These are phyloP conservation scores for Leccinum boreale DNA, from an alignment of 768 basidiomycete species.

Conservation along the genomic window DNA sequence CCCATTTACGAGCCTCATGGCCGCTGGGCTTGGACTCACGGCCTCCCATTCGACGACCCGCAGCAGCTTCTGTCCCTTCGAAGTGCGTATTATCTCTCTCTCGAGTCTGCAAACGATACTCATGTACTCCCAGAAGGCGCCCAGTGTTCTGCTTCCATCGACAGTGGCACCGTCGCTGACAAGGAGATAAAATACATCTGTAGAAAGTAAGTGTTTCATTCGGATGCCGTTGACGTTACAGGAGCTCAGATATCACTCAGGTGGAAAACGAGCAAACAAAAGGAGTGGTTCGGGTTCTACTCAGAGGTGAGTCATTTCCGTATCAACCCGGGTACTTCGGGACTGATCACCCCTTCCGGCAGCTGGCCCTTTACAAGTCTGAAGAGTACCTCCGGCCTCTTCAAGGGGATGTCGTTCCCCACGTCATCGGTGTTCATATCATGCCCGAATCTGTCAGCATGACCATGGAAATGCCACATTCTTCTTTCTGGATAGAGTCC, in stretches of 20 bases:
- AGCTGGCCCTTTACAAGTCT: slow-evolving; percentile 54
- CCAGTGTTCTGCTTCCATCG: slow-evolving; percentile 37
- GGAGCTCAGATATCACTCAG: slow-evolving; percentile 18
- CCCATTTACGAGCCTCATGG: slow-evolving; percentile 33
- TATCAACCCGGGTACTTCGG: slow-evolving; percentile 8
- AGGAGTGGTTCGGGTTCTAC: slow-evolving; percentile 38
- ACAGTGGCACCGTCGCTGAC: slow-evolving; percentile 29
- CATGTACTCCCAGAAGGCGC: slow-evolving; percentile 29
- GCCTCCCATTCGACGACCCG: slow-evolving; percentile 25
- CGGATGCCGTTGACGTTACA: neutral
- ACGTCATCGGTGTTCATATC: slow-evolving; percentile 48
- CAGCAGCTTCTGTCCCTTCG: slow-evolving; percentile 24
- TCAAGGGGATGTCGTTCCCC: slow-evolving; percentile 52
- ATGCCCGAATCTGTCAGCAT: slow-evolving; percentile 37
- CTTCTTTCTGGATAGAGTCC: slow-evolving; percentile 60
- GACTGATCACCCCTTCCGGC: slow-evolving; percentile 5
- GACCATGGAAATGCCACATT: slow-evolving; percentile 55
- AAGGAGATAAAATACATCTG: slow-evolving; percentile 34
- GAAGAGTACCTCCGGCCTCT: slow-evolving; percentile 44
- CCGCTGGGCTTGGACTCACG: slow-evolving; percentile 30
- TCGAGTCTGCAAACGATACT: neutral
- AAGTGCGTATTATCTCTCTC: slow-evolving; percentile 14
- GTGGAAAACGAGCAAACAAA: slow-evolving; percentile 32
- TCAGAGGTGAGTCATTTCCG: slow-evolving; percentile 33
- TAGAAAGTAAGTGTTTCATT: slow-evolving; percentile 29